These are phyloP conservation scores for Pseudophaeomoniella oleicola DNA, from an alignment of 2,329 filamentous ascomycete species.

Conservation along the genomic window DNA sequence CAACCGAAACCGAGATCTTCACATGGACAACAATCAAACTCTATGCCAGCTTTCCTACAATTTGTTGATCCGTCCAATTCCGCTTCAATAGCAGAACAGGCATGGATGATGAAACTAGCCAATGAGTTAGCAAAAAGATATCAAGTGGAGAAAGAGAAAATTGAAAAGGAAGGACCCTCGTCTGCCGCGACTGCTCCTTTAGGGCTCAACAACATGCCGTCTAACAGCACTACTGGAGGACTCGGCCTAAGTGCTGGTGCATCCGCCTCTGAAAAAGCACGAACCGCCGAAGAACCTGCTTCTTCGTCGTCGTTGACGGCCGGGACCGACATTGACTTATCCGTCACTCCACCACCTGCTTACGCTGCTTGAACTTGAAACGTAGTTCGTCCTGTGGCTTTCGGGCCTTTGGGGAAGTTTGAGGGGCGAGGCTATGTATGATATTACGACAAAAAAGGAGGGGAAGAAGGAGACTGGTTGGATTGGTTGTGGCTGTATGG, in stretches of 20 bases:
- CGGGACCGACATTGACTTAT: neutral
- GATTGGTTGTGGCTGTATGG: neutral
- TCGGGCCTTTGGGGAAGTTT: neutral
- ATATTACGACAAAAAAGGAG: neutral
- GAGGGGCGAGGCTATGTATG: neutral
- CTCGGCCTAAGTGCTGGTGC: neutral
- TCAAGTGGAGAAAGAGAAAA: constrained; percentile 59
- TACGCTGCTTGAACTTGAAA: neutral
- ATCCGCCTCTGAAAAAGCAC: neutral
- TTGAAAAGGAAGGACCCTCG: neutral
- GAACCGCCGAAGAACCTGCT: no score
- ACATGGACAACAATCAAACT: no score
- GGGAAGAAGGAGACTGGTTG: neutral
- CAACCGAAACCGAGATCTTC: constrained; percentile 15
- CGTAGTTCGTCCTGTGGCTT: neutral
- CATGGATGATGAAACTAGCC: constrained; percentile 55
- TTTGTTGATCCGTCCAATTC: constrained; percentile 19
- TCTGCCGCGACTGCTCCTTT: neutral
- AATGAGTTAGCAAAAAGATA: constrained; percentile 75
- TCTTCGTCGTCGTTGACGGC: neutral
- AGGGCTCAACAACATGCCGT: neutral
- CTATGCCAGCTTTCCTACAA: constrained; percentile 20
- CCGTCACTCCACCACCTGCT: neutral
- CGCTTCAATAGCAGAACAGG: constrained; percentile 29
- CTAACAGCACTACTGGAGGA: neutral